These are phyloP conservation scores for Prunus persica DNA, from an alignment of 306 rosid species.

Conservation along the genomic window Prunus_persica_NCBIv2 NC_034009.1:25202501-25203000, in stretches of 20 bases:
- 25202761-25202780: slow-evolving; percentile 7
- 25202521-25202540: neutral
- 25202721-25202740: neutral
- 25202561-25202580: neutral
- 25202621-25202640: neutral
- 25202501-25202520: neutral
- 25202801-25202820: neutral
- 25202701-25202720: neutral
- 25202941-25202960: neutral
- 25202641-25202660: neutral
- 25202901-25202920: slow-evolving; percentile 2
- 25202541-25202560: neutral
- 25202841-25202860: slow-evolving; percentile 2
- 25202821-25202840: slow-evolving; percentile 7
- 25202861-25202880: neutral
- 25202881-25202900: slow-evolving; percentile 18
- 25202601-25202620: neutral
- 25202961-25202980: neutral
- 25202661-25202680: neutral
- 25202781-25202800: neutral
- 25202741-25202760: neutral
- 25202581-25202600: neutral
- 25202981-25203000: neutral
- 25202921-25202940: neutral
- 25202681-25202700: neutral